These are phyloP conservation scores for Citrullus colocynthis DNA, from an alignment of 306 rosid species.

Conservation along the genomic window DNA sequence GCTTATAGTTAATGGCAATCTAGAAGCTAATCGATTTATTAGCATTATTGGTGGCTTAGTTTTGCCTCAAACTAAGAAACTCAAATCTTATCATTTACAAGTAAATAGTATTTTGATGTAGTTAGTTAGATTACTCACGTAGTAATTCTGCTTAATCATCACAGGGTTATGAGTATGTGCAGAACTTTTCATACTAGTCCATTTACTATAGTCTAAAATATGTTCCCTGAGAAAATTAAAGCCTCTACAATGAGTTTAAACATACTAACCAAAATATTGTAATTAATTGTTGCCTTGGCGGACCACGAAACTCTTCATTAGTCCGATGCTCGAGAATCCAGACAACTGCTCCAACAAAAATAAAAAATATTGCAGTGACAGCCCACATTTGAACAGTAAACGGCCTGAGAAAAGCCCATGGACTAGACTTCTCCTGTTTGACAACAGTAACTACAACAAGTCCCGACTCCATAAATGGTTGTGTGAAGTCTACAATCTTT, in stretches of 20 bases:
- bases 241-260: background rate
- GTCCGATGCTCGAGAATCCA: slow-evolving; percentile 92
- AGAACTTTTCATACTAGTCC: background rate
- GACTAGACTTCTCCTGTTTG: slow-evolving; percentile 45
- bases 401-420: slow-evolving; percentile 79
- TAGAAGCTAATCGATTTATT: background rate
- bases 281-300: slow-evolving; percentile 63
- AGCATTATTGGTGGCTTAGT: background rate
- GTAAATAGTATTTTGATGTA: background rate
- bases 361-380: slow-evolving; percentile 56
- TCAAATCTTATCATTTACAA: background rate
- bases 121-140: background rate
- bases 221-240: background rate
- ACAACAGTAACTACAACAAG: slow-evolving; percentile 61
- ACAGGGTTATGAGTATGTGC: background rate
- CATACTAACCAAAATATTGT: slow-evolving; percentile 72
- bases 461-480: slow-evolving; percentile 68
- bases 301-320: slow-evolving; percentile 71
- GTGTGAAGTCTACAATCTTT: slow-evolving; percentile 75
- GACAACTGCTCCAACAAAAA: slow-evolving; percentile 66
- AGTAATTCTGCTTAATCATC: background rate
- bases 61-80: background rate
- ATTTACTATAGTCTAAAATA: background rate
- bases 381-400: slow-evolving; percentile 64
- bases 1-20: background rate